Conservation (phyloP, 2,329 filamentous ascomycete genomes). For the Malbranchea cinnamomea region DNA sequence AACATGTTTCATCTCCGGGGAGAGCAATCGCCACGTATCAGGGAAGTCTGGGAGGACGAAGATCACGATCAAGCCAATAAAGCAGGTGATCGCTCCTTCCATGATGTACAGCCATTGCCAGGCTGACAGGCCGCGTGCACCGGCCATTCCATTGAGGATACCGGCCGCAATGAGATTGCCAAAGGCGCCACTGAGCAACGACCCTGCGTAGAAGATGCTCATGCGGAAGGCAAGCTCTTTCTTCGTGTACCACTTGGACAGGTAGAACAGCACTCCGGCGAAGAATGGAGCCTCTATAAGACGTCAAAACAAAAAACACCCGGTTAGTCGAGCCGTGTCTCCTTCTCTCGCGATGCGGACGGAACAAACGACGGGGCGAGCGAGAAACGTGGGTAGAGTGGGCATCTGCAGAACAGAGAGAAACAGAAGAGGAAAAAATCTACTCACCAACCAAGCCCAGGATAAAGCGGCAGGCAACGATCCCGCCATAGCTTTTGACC, state of each 20-base stretch:
- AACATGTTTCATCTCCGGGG: constrained; percentile 30
- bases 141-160: constrained; percentile 27
- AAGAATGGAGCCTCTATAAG: constrained; percentile 31
- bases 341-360: too few relatives aligned
- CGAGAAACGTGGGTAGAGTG: too few relatives aligned
- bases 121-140: constrained; percentile 19
- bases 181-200: constrained; percentile 35
- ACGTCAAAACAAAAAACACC: too few relatives aligned
- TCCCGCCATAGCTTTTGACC: constrained; percentile 25
- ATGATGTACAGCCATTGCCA: constrained; percentile 28
- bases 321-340: too few relatives aligned
- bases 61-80: constrained; percentile 19
- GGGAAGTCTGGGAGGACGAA: constrained; percentile 26
- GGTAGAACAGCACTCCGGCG: constrained; percentile 32
- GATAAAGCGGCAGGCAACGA: constrained; percentile 31
- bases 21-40: constrained; percentile 28
- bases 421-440: background rate
- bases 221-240: constrained; percentile 36
- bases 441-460: constrained; percentile 22
- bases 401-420: constrained; percentile 9
- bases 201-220: constrained; percentile 37
- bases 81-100: constrained; percentile 21
- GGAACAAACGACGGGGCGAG: too few relatives aligned
- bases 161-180: constrained; percentile 39
- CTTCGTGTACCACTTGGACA: constrained; percentile 38